Conservation (phyloP, 2,329 filamentous ascomycete species). For the Colletotrichum neosansevieriae region DNA sequence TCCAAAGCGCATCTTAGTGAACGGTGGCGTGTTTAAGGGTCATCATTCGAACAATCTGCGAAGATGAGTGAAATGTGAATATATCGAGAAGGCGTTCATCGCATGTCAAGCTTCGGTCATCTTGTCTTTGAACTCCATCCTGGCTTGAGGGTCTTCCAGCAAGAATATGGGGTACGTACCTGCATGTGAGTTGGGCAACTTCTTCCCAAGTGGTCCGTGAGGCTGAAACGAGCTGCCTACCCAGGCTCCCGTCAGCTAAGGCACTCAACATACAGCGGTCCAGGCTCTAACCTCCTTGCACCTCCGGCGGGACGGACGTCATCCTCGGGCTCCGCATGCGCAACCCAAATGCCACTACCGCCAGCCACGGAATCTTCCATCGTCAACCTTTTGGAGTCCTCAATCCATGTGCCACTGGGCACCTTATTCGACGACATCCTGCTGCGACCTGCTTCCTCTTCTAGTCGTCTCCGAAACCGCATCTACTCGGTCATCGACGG, state of each 20-base stretch:
- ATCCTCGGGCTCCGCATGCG: constrained; percentile 32
- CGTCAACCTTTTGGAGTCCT: constrained; percentile 3
- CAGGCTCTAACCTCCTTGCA: constrained; percentile 23
- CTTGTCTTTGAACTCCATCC: constrained; percentile 7
- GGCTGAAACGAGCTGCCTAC: constrained; percentile 31
- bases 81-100: constrained; percentile 10
- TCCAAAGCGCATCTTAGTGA: no score
- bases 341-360: constrained; percentile 32
- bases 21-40: no score
- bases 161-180: constrained; percentile 5
- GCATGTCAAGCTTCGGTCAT: constrained; percentile 10
- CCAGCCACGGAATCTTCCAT: constrained; percentile 27
- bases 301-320: constrained; percentile 33
- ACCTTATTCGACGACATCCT: not conserved
- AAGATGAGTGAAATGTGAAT: no score
- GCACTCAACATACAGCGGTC: constrained; percentile 31
- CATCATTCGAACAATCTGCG: no score
- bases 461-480: constrained; percentile 8
- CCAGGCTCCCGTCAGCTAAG: constrained; percentile 14
- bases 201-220: constrained; percentile 30
- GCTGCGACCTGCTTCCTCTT: constrained; percentile 2
- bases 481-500: not conserved
- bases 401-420: constrained; percentile 11
- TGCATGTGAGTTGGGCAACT: not conserved
- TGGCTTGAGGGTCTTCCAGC: not conserved